Evolutionary conservation across 2,329 filamentous ascomycete species (phyloP).

Genomic region (Colletotrichum scovillei): DNA sequence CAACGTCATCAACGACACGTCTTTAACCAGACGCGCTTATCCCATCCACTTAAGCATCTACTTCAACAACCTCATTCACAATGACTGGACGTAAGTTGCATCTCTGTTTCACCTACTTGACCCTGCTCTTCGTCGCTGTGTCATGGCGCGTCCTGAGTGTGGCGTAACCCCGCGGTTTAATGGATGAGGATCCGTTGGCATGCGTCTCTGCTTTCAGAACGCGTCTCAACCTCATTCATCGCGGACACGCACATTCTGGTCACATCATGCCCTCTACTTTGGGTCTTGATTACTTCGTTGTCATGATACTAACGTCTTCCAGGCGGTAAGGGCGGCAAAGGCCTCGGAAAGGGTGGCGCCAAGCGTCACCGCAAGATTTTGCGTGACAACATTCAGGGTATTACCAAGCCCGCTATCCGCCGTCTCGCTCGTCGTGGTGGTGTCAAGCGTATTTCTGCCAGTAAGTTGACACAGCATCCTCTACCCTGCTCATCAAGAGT

Average conservation of each 20-base stretch:
- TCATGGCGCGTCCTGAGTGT: conserved; percentile 1
- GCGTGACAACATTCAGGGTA: conserved; percentile 99
- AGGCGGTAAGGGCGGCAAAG: conserved; percentile 97
- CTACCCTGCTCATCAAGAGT: not conserved
- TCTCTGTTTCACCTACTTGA: conserved; percentile 29
- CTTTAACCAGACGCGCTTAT: conserved; percentile 19
- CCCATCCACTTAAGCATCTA: conserved; percentile 39
- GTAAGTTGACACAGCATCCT: conserved; percentile 59
- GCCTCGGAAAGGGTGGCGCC: conserved; percentile 96
- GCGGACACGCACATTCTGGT: not conserved
- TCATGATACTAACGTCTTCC: conserved; percentile 33
- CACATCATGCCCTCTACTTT: not conserved
- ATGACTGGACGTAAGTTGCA: conserved; percentile 79
- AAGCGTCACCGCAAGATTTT: conserved; percentile 99
- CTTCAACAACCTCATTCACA: conserved; percentile 55
- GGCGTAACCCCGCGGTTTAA: conserved; percentile 17
- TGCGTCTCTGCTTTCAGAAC: conserved; percentile 8
- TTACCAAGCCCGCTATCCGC: conserved; percentile 97
- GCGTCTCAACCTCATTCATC: conserved; percentile 10
- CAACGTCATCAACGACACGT: conserved; percentile 40
- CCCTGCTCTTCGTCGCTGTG: conserved; percentile 38
- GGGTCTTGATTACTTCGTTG: not conserved
- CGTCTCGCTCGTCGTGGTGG: conserved; percentile 99
- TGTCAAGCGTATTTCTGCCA: conserved; percentile 99
- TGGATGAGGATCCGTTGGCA: conserved; percentile 2